Evolutionary conservation across 164 flowering plant genomes (phyloP), one percentile per base, ranked within the genome.

Genomic region (Warburgia ugandensis): DNA sequence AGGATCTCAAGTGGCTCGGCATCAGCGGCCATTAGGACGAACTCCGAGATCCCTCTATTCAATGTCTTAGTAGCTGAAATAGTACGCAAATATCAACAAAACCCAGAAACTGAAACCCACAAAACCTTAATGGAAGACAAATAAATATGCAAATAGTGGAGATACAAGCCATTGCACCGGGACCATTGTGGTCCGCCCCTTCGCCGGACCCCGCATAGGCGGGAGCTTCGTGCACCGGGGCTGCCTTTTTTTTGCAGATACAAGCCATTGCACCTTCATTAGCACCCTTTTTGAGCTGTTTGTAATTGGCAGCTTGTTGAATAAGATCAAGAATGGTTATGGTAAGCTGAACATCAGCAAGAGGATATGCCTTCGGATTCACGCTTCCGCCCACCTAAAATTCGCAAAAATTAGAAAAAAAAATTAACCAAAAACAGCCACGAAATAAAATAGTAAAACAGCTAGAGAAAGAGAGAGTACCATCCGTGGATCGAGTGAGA

Each of bases 261-360:
- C 16, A 37, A 14, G 5, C 14, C 8, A 20, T 14, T 16, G 1
- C 17, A 62, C 73, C 69, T 58, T 69, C 73, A 65, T 69, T 69
- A 16, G 73, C 70, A 26, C 67, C 70, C 58, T 66, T 65, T 22
- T 61, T 68, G 29, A 64, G 66, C 58, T 68, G 73, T n/a, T 68
- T 64, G 44, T 58, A 64, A 51, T 64, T 64, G n/a, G 63, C 49
- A 42, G 63, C 63, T 42, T 64, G 68, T 38, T 64, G 68, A 33
- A 58, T 49, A 11, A 59, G 45, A 19, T 64, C 63, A 12, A 63
- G 38, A 22, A 63, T 68, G 12, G 72, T 69, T 12, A 64, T 64
- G 14, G 70, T 52, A 2, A 69, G 60, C 41, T 56, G 61, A 16
- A 64, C 50, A 57, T 65, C 63, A 2, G 69, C 69, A 2, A 69